Evolutionary conservation across 1,139 yeast genomes (phyloP), one percentile per base, ranked within the genome.

Genomic region (Yamadazyma sp.): DNA sequence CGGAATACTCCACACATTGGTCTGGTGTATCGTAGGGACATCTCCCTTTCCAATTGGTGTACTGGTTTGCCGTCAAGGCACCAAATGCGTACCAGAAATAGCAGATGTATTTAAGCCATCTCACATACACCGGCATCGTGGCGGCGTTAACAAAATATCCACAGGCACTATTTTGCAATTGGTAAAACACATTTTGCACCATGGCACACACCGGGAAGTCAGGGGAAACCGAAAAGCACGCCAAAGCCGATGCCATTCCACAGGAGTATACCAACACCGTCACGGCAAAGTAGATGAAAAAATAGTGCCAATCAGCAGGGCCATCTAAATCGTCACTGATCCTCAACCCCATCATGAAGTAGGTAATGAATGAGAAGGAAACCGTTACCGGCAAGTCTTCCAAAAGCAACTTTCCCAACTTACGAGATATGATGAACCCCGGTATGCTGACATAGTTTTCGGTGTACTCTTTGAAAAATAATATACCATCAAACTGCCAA

Each of bases 81-180:
- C 94, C 94, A 59, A 83, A 84, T 0, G 80, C 82, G 51, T 84
- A 86, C 86, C 92, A 87, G 41, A 84, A 75, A 52, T 79, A 83
- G 0, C 90, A 81, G 37, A 81, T 60, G 57, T 86, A 87, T 52
- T 82, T 85, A 5, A 82, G 71, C 96, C 96, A 87, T 27, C 90
- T 70, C 4, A 87, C 95, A 52, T 87, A 87, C 3, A 86, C 95
- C 0, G 95, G 95, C 82, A 86, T 76, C 1, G 80, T 72, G 13
- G 71, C 66, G 0, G 90, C 79, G 57, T 85, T 86, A 15, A 82
- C 86, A 52, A 85, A 86, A 58, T 80, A 86, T 0, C 96, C 96
- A 59, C 89, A 82, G 0, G 89, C 87, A 69, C 83, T 76, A 36
- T 86, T 80, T 53, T 86, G 89, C 22, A 84, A 59, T 29, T 89